Base-by-base conservation (phyloP, 495 filamentous ascomycete species). In the Melanomma pulvis-pyrius region DNA sequence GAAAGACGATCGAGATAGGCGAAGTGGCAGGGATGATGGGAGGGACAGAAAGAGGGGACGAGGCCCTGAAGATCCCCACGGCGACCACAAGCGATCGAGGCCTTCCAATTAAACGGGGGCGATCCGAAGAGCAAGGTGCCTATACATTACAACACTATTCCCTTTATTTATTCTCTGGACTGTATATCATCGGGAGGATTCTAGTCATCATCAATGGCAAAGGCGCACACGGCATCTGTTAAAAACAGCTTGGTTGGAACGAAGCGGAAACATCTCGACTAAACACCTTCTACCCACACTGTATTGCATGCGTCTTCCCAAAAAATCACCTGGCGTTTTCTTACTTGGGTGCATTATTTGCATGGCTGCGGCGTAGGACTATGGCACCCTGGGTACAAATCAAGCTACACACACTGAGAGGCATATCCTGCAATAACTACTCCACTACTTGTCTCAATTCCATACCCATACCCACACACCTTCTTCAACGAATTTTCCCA, bases 1-100 rank as follows among this genome's bases (percentile, higher is more conserved):
- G 56, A 41, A 30, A 28, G 34, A 59, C 17, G 41, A 48, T 13
- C 36, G 51, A 34, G 51, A 36, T 12, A 21, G 29, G 21, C 59
- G 59, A 54, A 28, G 48, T 28, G 48, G 50, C 47, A 49, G 58
- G 15, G 58, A 52, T 25, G 58, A 52, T 30, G 46, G 25, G 6
- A 19, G 63, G 22, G 63, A 59, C n/a, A 29, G 39, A 51, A 72
- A 72, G 66, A 64, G 70, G 64, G 65, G 51, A 58, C 47, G 65
- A 2, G 66, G 52, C 19, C 44, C 44, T 7, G 69, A 59, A 25
- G 63, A 60, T 22, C 28, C 36, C 26, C 63, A 61, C 24, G 63
- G 57, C 28, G 63, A 67, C 55, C 34, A 24, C 48, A 67, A 67
- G 56, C 55, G 63, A 22, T 24, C 55, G 24, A 48, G 63, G 32